Evolutionary conservation across 352 stramenopile genomes (phyloP).

Genomic region (Pythium aquatile): DNA sequence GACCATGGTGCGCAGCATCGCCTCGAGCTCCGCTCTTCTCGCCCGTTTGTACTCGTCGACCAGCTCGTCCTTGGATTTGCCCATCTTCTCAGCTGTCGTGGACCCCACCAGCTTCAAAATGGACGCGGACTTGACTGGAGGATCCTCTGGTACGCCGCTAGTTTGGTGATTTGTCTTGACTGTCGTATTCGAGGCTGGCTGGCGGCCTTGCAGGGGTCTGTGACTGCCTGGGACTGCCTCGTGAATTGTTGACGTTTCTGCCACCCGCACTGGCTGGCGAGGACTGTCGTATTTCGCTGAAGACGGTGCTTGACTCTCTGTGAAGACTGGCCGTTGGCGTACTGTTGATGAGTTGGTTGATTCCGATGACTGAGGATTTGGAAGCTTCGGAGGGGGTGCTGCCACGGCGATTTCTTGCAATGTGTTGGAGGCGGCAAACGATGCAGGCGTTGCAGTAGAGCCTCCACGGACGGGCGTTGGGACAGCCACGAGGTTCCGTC

Average conservation of each 20-base stretch:
- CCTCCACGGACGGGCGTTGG: slow-evolving; percentile 36
- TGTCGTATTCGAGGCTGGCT: background rate
- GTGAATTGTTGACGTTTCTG: background rate
- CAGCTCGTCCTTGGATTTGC: slow-evolving; percentile 53
- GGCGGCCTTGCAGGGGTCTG: background rate
- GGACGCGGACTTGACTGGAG: slow-evolving; percentile 32
- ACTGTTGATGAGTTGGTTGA: background rate
- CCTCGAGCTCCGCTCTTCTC: slow-evolving; percentile 57
- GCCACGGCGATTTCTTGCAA: background rate
- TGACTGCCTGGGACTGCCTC: background rate
- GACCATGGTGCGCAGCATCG: slow-evolving; percentile 67
- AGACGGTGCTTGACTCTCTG: slow-evolving; percentile 9
- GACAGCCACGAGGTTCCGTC: slow-evolving; percentile 40
- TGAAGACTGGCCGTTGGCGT: background rate
- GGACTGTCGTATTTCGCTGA: slow-evolving; percentile 21
- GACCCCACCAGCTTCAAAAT: slow-evolving; percentile 58
- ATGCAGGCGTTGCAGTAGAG: background rate
- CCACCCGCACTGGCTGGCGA: slow-evolving; percentile 7
- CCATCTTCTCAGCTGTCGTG: slow-evolving; percentile 26
- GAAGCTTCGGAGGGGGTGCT: background rate
- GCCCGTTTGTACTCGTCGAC: slow-evolving; percentile 67
- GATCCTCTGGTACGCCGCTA: background rate
- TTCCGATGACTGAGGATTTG: background rate
- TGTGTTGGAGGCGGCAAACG: background rate
- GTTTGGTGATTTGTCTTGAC: background rate